Conservation (phyloP, 768 basidiomycete genomes). For the Leccinum rimulosum region DNA sequence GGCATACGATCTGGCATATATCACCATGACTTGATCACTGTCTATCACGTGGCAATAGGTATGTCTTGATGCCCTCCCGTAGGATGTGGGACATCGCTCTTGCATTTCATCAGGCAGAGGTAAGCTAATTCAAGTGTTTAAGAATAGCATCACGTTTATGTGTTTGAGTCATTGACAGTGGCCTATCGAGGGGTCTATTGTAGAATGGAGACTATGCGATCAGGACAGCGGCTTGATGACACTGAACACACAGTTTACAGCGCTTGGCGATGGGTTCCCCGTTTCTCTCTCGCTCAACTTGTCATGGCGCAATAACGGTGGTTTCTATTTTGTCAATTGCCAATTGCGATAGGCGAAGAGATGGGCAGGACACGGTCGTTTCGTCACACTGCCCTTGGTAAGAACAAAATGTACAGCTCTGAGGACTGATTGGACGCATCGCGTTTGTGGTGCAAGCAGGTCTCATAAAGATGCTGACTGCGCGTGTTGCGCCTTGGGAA, state of each 20-base stretch:
- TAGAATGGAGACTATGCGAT: background rate
- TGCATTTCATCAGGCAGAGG: background rate
- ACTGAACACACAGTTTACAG: background rate
- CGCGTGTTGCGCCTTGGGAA: background rate
- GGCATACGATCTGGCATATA: background rate
- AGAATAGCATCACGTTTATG: background rate
- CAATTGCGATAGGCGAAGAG: background rate
- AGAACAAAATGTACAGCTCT: no score
- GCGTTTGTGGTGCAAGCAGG: no score
- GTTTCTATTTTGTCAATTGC: background rate
- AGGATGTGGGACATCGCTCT: no score
- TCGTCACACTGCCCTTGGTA: background rate
- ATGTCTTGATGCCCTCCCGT: background rate
- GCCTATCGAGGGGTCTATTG: background rate
- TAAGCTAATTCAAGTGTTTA: background rate
- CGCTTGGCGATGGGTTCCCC: background rate
- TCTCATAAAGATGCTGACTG: background rate
- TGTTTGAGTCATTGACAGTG: background rate
- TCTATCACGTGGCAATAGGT: background rate
- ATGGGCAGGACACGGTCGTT: background rate
- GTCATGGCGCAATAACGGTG: background rate
- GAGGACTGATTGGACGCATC: background rate
- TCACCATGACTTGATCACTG: background rate
- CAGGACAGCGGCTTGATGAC: background rate
- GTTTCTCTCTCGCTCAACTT: background rate